These are phyloP conservation scores for Lactarius indigo DNA, from an alignment of 768 basidiomycete genomes.

Conservation along the genomic window DNA sequence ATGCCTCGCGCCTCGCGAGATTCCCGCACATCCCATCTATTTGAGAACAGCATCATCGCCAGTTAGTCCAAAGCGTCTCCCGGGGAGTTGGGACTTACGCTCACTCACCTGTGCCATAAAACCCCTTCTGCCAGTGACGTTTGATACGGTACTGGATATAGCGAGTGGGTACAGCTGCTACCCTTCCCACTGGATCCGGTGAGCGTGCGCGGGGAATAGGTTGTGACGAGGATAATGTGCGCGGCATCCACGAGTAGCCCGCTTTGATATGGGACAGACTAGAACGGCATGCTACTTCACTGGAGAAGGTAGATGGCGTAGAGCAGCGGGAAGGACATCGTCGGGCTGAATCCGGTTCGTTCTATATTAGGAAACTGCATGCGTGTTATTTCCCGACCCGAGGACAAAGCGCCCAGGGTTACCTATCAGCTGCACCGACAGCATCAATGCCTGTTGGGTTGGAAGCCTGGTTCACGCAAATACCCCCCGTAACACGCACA, in stretches of 20 bases:
- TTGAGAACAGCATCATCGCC: background rate
- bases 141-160: slow-evolving; percentile 85
- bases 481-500: slow-evolving; percentile 85
- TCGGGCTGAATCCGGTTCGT: no score
- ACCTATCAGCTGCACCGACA: background rate
- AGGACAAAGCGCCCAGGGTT: background rate
- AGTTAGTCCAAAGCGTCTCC: no score
- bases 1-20: slow-evolving; percentile 95
- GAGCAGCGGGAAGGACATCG: slow-evolving; percentile 47
- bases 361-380: background rate
- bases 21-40: slow-evolving; percentile 90
- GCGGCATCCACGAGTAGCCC: slow-evolving; percentile 92
- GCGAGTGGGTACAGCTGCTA: slow-evolving; percentile 71
- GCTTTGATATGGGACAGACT: slow-evolving; percentile 65
- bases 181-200: slow-evolving; percentile 60
- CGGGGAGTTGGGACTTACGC: background rate
- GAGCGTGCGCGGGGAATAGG: slow-evolving; percentile 77
- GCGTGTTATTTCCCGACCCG: background rate
- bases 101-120: slow-evolving; percentile 94
- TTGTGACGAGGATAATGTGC: slow-evolving; percentile 68
- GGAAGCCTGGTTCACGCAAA: slow-evolving; percentile 87
- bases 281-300: slow-evolving; percentile 67
- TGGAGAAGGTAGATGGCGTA: slow-evolving; percentile 78
- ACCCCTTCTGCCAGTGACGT: slow-evolving; percentile 81
- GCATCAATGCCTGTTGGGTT: slow-evolving; percentile 70